phyloP scores from a whole-genome alignment of 2,329 filamentous ascomycete genomes.

The Cladosporium sp. region DNA sequence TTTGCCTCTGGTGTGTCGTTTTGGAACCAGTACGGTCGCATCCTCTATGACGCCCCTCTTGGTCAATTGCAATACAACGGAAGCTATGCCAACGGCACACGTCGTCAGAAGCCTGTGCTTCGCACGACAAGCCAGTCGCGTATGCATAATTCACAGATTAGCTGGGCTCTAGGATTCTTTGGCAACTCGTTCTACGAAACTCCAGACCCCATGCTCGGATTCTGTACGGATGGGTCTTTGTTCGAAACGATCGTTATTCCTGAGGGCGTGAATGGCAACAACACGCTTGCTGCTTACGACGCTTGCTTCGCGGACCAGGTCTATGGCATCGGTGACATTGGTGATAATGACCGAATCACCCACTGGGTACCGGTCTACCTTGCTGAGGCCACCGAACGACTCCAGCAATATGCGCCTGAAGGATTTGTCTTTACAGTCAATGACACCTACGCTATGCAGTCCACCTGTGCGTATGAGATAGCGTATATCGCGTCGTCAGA shows the following conservation, averaged over 20 bases:
- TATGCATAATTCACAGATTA: conserved; percentile 57
- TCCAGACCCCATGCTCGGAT: conserved; percentile 42
- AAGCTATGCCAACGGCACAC: conserved; percentile 50
- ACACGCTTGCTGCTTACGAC: conserved; percentile 55
- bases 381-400: conserved; percentile 44
- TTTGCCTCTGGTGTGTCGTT: conserved; percentile 53
- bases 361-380: conserved; percentile 52
- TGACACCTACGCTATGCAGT: conserved; percentile 52
- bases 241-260: conserved; percentile 54
- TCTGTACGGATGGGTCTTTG: conserved; percentile 41
- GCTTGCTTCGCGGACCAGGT: conserved; percentile 48
- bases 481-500: conserved; percentile 52
- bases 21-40: conserved; percentile 57
- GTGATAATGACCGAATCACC: conserved; percentile 45
- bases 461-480: conserved; percentile 57
- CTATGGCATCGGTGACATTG: conserved; percentile 40
- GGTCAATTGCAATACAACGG: conserved; percentile 53
- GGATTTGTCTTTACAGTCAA: conserved; percentile 52
- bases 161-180: conserved; percentile 56
- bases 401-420: conserved; percentile 49
- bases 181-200: conserved; percentile 46
- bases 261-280: conserved; percentile 53
- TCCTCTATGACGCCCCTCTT: conserved; percentile 51
- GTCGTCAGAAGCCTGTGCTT: conserved; percentile 51
- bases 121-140: conserved; percentile 56